Conservation (phyloP, 1,284 basidiomycete genomes). For the Schizophyllum amplum region DNA sequence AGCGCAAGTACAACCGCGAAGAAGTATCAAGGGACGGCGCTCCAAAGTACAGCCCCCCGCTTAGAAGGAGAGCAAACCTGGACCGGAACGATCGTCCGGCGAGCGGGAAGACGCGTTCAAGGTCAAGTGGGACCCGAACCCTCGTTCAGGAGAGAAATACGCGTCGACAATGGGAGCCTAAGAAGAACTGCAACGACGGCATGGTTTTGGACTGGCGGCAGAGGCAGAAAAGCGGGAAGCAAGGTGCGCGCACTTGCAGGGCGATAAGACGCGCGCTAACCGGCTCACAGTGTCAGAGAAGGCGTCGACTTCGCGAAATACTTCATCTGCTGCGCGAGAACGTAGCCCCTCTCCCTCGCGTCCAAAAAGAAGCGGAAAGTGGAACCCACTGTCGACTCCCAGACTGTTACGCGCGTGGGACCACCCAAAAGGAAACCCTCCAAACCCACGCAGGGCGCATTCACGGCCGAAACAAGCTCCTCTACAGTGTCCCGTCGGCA, state of each 20-base stretch:
- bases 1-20: not conserved
- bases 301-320: not conserved
- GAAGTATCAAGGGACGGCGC: not conserved
- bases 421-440: not conserved
- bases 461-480: not conserved
- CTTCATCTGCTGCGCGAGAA: not conserved
- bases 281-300: not conserved
- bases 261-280: not conserved
- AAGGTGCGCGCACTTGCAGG: not conserved
- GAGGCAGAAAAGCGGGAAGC: not conserved
- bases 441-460: not conserved
- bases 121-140: not conserved
- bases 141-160: not conserved
- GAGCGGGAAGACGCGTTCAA: not conserved
- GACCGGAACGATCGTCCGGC: not conserved
- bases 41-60: not conserved
- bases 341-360: not conserved
- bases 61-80: not conserved
- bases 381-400: too few relatives aligned
- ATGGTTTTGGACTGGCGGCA: not conserved
- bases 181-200: not conserved
- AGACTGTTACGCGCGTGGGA: not conserved
- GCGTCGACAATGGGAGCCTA: not conserved
- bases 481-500: not conserved
- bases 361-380: not conserved